Base-by-base conservation (phyloP, 1,139 yeast species). In the Meyerozyma guilliermondii region DNA sequence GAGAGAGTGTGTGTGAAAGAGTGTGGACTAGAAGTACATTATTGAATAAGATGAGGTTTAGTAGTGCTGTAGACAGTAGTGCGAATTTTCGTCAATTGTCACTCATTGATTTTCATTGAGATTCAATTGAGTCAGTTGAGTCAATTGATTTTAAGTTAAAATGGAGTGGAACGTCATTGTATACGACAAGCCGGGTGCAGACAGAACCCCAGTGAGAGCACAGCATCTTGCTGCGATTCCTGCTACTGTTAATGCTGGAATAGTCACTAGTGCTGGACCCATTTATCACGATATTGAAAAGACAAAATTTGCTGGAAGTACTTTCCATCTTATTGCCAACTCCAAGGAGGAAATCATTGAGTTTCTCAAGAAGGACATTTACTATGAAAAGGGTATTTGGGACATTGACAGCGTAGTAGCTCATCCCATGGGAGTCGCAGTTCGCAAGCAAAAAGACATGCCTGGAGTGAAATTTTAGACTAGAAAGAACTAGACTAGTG, bases 371-470 rank as follows among this genome's bases (percentile, higher is more conserved):
- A 57, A 66, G 44, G 95, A 87, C 58, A 61, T 80, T 30, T 87
- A 81, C 62, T 77, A 78, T 50, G 69, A 67, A 50, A 68, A 72
- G 26, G 92, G 89, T 0, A 76, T 87, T 46, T 87, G 95, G 95
- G 94, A 87, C 58, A 57, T 85, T 47, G 78, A 80, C 37, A 75
- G 71, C 43, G 83, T 78, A 20, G 57, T 80, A 50, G 77, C 85
- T 40, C 70, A 77, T 54, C 91, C 91, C 7, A 4, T 33, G 14
- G 14, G 24, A 7, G 8, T 17, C 8, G 36, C 36, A 13, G 36
- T 33, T 18, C 36, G 36, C 36, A 17, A 17, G 24, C 24, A 9
- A 13, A 33, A 33, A 13, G 36, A 33, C 8, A 10, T 18, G 14
- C 24, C 36, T 20, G 36, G 36, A 5, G 11, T 30, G 8, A 30